Evolutionary conservation across 768 basidiomycete genomes (phyloP).

Genomic region (Russula compacta): DNA sequence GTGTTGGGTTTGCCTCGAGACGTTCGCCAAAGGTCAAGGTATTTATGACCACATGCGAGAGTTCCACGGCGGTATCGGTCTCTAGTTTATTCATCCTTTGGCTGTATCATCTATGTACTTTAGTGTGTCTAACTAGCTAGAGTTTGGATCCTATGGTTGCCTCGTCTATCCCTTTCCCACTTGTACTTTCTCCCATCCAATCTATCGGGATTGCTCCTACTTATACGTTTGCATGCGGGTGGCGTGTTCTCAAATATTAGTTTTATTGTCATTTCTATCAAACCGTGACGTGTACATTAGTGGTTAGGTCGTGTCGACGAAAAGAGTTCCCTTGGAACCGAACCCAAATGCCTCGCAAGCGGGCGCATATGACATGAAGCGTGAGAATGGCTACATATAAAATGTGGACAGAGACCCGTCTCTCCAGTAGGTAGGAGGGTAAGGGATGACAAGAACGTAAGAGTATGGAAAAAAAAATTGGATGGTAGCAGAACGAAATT

Average conservation of each 20-base stretch:
- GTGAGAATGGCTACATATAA: conserved; percentile 3
- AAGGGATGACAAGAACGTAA: not conserved
- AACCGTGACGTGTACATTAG: conserved; percentile 10
- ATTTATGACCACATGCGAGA: conserved; percentile 75
- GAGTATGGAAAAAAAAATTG: not conserved
- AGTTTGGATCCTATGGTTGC: not conserved
- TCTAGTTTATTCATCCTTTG: not conserved
- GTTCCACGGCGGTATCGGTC: conserved; percentile 44
- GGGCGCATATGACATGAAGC: conserved; percentile 6
- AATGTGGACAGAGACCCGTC: not conserved
- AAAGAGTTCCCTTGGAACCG: conserved; percentile 6
- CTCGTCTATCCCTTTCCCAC: too few species aligned
- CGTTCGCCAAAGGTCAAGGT: conserved; percentile 56
- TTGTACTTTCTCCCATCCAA: not conserved
- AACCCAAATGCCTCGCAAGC: conserved; percentile 7
- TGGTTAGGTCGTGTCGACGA: conserved; percentile 12
- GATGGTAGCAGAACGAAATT: conserved; percentile 4
- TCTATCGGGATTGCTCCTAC: not conserved
- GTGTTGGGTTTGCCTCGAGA: conserved; percentile 72
- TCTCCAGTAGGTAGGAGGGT: not conserved
- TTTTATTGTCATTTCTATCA: conserved; percentile 14
- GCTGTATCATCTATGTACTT: not conserved
- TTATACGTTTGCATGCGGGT: not conserved
- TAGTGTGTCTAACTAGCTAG: not conserved
- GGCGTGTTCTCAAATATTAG: conserved; percentile 5